Conservation (phyloP, 2,329 filamentous ascomycete species). For the Aciculosporium take region DNA sequence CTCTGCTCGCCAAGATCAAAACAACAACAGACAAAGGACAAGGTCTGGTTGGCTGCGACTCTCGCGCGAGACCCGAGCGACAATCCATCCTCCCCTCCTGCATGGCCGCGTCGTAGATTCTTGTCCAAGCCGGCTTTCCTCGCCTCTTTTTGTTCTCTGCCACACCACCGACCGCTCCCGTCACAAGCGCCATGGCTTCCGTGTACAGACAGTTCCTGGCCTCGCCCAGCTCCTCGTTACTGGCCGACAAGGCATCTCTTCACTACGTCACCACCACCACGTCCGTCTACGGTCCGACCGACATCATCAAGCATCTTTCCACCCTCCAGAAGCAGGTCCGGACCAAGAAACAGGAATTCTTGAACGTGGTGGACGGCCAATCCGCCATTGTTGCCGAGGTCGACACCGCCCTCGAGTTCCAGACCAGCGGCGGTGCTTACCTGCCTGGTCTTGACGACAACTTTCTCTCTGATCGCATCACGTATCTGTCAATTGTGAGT, state of each 20-base stretch:
- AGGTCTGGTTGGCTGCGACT: too few species aligned
- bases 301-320: conserved; percentile 72
- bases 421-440: conserved; percentile 68
- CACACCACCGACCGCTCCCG: background rate
- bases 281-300: conserved; percentile 51
- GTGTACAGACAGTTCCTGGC: conserved; percentile 61
- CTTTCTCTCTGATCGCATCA: conserved; percentile 71
- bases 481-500: conserved; percentile 69
- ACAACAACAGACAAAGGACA: too few species aligned
- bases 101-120: too few species aligned
- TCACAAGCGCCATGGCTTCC: conserved; percentile 22
- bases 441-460: conserved; percentile 87
- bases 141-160: too few species aligned
- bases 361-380: conserved; percentile 58
- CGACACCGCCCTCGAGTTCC: conserved; percentile 72
- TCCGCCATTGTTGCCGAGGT: conserved; percentile 68
- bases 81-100: too few species aligned
- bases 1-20: too few species aligned
- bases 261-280: conserved; percentile 87
- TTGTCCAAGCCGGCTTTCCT: too few species aligned
- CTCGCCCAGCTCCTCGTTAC: conserved; percentile 46
- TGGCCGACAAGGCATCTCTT: conserved; percentile 53
- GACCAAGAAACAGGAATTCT: conserved; percentile 67
- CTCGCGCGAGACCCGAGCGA: too few species aligned
- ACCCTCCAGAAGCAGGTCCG: conserved; percentile 59